Conservation (phyloP, 2,329 filamentous ascomycete genomes). For the Fusarium tanahbumbuense region DNA sequence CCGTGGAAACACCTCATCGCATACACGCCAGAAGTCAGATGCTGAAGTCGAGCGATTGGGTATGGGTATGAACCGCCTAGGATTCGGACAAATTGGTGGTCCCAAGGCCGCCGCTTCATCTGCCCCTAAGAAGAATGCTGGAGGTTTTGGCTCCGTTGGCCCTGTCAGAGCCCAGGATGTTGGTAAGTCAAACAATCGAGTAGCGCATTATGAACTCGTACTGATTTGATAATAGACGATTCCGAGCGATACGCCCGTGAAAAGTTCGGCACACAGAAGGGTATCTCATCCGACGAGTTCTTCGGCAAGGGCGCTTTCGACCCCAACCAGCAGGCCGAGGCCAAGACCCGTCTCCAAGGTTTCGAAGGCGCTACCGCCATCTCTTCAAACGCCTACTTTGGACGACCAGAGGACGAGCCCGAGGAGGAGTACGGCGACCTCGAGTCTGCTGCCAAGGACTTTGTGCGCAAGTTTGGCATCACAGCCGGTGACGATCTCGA, state of each 20-base stretch:
- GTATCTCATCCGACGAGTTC: slow-evolving; percentile 98
- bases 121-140: slow-evolving; percentile 76
- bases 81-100: slow-evolving; percentile 86
- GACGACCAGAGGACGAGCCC: slow-evolving; percentile 85
- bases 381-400: slow-evolving; percentile 97
- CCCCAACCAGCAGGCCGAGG: slow-evolving; percentile 81
- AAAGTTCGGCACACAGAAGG: slow-evolving; percentile 94
- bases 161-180: slow-evolving; percentile 76
- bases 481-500: slow-evolving; percentile 96
- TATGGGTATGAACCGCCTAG: slow-evolving; percentile 86
- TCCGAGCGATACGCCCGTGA: slow-evolving; percentile 83
- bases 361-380: slow-evolving; percentile 95
- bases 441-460: slow-evolving; percentile 94
- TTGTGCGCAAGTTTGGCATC: slow-evolving; percentile 93
- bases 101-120: slow-evolving; percentile 67
- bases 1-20: slow-evolving; percentile 66
- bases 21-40: slow-evolving; percentile 70
- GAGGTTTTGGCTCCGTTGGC: slow-evolving; percentile 87
- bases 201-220: background rate
- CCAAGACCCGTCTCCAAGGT: slow-evolving; percentile 86
- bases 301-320: slow-evolving; percentile 93
- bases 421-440: slow-evolving; percentile 89
- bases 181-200: slow-evolving; percentile 61
- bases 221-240: slow-evolving; percentile 65
- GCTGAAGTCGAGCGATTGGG: slow-evolving; percentile 89